Evolutionary conservation across 108 stramenopile species (phyloP).

Genomic region (Skeletonema grethae): DNA sequence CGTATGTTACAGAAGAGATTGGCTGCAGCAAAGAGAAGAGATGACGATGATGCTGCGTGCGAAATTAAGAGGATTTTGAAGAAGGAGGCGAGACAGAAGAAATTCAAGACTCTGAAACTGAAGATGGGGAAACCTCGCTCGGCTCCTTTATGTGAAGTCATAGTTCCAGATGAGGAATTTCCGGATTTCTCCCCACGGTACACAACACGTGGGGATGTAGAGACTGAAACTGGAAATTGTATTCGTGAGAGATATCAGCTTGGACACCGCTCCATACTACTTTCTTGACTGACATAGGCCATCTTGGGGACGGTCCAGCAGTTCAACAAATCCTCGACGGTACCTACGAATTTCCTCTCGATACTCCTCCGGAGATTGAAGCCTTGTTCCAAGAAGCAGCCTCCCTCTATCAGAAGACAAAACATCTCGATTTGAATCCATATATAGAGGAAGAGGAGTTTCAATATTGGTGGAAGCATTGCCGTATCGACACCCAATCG

Average conservation of each 20-base stretch:
- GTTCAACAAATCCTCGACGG: slow-evolving; percentile 13
- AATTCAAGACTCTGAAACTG: neutral
- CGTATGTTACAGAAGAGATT: neutral
- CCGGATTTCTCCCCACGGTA: neutral
- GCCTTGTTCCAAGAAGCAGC: slow-evolving; percentile 15
- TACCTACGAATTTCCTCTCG: slow-evolving; percentile 20
- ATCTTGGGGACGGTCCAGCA: neutral
- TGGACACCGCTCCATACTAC: neutral
- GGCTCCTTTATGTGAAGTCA: neutral
- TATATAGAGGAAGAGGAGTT: slow-evolving; percentile 20
- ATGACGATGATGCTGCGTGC: neutral
- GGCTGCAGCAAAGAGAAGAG: neutral
- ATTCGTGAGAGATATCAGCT: neutral
- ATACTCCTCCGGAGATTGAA: neutral
- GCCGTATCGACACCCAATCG: slow-evolving; percentile 4
- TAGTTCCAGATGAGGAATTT: neutral
- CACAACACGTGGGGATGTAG: neutral
- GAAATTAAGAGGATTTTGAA: neutral
- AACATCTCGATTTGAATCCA: neutral
- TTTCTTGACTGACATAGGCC: slow-evolving; percentile 5
- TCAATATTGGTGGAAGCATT: slow-evolving; percentile 10
- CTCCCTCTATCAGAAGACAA: neutral
- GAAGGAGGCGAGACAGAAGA: neutral
- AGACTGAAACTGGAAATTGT: neutral
- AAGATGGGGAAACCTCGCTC: neutral